Percentiles rank a stretch among this genome's conserved stretches.
Conservation (phyloP, 129 eudicot species). For the Escallonia rubra region DNA sequence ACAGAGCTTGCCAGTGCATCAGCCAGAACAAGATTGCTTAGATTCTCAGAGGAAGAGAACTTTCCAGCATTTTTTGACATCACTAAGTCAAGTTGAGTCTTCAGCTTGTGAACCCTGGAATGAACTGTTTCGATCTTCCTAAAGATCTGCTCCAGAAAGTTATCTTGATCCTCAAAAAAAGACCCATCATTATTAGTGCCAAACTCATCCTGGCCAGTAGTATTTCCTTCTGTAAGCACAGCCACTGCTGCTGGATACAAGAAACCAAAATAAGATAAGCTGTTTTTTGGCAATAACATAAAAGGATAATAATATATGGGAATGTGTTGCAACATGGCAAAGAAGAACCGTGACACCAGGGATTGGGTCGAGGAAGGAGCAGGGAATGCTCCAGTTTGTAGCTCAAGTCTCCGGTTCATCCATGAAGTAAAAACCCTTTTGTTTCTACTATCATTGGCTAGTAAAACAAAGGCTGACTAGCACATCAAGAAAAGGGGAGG, state of each 20-base stretch:
- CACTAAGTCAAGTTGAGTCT: slow-evolving; percentile 51
- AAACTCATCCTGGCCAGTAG: slow-evolving; percentile 36
- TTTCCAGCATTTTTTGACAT: slow-evolving; percentile 43
- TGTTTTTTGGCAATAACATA: too few relatives aligned
- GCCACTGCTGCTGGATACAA: background rate
- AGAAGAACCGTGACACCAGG: too few relatives aligned
- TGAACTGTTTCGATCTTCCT: slow-evolving; percentile 65
- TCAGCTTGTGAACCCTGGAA: slow-evolving; percentile 60
- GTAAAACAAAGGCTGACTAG: too few relatives aligned
- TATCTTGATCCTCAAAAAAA: slow-evolving; percentile 47
- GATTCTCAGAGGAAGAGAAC: slow-evolving; percentile 72
- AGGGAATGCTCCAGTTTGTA: too few relatives aligned
- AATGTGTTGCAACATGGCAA: too few relatives aligned
- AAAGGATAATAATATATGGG: too few relatives aligned
- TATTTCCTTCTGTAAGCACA: slow-evolving; percentile 36
- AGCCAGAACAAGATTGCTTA: slow-evolving; percentile 45
- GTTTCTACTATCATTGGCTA: too few relatives aligned
- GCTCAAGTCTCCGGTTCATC: too few relatives aligned
- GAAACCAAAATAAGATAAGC: too few relatives aligned
- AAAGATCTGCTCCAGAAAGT: slow-evolving; percentile 52
- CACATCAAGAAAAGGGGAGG: too few relatives aligned
- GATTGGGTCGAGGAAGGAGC: too few relatives aligned
- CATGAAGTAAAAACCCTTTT: too few relatives aligned
- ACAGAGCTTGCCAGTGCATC: slow-evolving; percentile 59
- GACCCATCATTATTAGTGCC: slow-evolving; percentile 27